Evolutionary conservation across 805 yeast genomes (phyloP).

Genomic region (Ogataea kodamae): DNA sequence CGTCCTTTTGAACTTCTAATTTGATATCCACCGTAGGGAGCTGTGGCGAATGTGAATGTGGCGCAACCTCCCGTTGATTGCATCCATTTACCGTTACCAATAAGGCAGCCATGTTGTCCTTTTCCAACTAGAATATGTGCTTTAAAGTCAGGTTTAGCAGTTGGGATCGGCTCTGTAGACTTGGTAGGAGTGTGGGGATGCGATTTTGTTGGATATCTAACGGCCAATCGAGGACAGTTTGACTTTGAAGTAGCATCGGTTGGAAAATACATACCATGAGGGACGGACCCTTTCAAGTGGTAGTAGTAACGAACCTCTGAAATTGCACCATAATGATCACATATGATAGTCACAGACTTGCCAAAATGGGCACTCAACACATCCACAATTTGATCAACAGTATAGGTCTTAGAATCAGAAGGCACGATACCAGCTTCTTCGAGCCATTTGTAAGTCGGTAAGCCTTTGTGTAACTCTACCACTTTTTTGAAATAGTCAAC

Average conservation of each 20-base stretch:
- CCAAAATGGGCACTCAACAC: constrained; percentile 53
- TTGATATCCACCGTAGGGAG: constrained; percentile 70
- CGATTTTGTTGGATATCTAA: constrained; percentile 67
- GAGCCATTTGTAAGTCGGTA: constrained; percentile 69
- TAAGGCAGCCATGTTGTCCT: constrained; percentile 68
- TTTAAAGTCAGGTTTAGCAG: constrained; percentile 34
- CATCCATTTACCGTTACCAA: constrained; percentile 85
- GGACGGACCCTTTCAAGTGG: constrained; percentile 67
- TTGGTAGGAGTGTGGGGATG: constrained; percentile 28
- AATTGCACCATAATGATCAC: constrained; percentile 50
- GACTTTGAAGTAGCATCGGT: constrained; percentile 55
- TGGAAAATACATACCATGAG: constrained; percentile 59
- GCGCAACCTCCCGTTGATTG: constrained; percentile 84
- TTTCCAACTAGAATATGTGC: constrained; percentile 52
- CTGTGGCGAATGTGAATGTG: constrained; percentile 53
- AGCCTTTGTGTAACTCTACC: constrained; percentile 50
- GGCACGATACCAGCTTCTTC: constrained; percentile 71
- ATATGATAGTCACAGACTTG: constrained; percentile 55
- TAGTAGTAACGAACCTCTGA: constrained; percentile 81
- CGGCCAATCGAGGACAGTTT: constrained; percentile 67
- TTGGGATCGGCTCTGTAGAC: constrained; percentile 28
- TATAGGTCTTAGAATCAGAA: constrained; percentile 50
- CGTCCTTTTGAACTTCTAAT: constrained; percentile 68
- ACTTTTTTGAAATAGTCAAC: constrained; percentile 67
- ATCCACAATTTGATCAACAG: constrained; percentile 49